phyloP scores from a whole-genome alignment of 1,284 basidiomycete species.

The Pyrrhoderma lamaoense region DNA sequence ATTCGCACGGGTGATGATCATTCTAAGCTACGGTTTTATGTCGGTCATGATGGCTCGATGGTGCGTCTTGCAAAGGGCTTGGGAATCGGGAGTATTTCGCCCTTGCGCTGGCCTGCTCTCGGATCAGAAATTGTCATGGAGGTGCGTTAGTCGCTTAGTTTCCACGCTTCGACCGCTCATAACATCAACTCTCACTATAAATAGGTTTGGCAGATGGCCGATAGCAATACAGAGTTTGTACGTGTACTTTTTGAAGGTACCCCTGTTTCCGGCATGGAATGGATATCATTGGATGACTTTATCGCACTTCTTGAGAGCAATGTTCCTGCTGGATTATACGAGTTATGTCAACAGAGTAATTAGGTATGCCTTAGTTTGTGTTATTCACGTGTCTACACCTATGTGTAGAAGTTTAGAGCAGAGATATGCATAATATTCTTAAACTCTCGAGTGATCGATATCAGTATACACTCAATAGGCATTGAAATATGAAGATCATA shows the following conservation, averaged over 20 bases:
- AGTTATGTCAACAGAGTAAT: constrained; percentile 19
- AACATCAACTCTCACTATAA: not conserved
- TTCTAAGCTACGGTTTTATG: constrained; percentile 36
- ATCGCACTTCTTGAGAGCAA: constrained; percentile 30
- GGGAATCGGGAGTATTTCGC: constrained; percentile 32
- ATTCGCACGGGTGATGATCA: constrained; percentile 32
- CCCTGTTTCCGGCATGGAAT: constrained; percentile 32
- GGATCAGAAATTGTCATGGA: constrained; percentile 47
- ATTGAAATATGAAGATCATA: no score
- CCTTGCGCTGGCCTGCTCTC: constrained; percentile 43
- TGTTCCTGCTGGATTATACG: constrained; percentile 33
- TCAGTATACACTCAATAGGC: no score
- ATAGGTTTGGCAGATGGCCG: constrained; percentile 36
- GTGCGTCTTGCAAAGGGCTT: constrained; percentile 42
- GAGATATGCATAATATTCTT: no score
- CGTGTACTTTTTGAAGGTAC: constrained; percentile 42
- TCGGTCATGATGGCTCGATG: constrained; percentile 47
- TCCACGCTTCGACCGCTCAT: not conserved
- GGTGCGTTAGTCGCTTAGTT: constrained; percentile 25
- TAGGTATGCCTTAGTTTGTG: not conserved
- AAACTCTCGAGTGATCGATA: no score
- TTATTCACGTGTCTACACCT: no score
- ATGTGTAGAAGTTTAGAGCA: no score
- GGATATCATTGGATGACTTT: constrained; percentile 34
- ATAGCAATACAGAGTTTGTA: constrained; percentile 28